Evolutionary conservation across 2,329 filamentous ascomycete species (phyloP).

Genomic region (Penicillium sp.): DNA sequence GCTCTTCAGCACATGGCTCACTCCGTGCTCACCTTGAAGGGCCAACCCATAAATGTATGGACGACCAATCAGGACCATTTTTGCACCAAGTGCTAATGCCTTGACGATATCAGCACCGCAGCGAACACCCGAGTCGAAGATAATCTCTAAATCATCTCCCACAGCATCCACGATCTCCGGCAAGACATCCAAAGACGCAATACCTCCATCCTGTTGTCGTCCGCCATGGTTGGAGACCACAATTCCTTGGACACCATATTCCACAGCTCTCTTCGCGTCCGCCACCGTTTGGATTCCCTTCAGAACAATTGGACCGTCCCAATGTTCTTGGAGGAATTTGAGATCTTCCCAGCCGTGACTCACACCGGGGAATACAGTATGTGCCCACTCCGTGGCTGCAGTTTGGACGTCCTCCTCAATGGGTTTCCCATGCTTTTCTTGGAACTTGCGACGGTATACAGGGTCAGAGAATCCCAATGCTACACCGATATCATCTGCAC

Average conservation of each 20-base stretch:
- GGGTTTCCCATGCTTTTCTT: constrained; percentile 43
- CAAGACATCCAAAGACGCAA: constrained; percentile 50
- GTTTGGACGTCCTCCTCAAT: constrained; percentile 48
- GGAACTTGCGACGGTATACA: constrained; percentile 59
- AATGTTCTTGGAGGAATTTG: constrained; percentile 55
- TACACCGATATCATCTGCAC: constrained; percentile 49
- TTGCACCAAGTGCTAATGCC: constrained; percentile 52
- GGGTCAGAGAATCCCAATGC: constrained; percentile 65
- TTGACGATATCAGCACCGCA: constrained; percentile 51
- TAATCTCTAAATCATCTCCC: constrained; percentile 38
- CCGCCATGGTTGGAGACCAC: constrained; percentile 54
- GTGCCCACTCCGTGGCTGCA: constrained; percentile 53
- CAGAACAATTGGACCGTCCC: constrained; percentile 62
- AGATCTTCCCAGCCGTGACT: constrained; percentile 62
- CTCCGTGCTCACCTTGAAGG: constrained; percentile 55
- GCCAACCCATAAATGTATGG: constrained; percentile 57
- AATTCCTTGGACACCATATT: constrained; percentile 49
- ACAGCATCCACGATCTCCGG: constrained; percentile 53
- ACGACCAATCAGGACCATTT: constrained; percentile 54
- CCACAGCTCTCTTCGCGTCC: constrained; percentile 47
- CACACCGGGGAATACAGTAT: constrained; percentile 53
- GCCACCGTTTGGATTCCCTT: constrained; percentile 55
- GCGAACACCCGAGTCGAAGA: constrained; percentile 51
- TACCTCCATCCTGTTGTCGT: constrained; percentile 49
- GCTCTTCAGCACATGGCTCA: constrained; percentile 48